phyloP scores from a whole-genome alignment of 164 flowering plant genomes.

The Berberis vulgaris region DNA sequence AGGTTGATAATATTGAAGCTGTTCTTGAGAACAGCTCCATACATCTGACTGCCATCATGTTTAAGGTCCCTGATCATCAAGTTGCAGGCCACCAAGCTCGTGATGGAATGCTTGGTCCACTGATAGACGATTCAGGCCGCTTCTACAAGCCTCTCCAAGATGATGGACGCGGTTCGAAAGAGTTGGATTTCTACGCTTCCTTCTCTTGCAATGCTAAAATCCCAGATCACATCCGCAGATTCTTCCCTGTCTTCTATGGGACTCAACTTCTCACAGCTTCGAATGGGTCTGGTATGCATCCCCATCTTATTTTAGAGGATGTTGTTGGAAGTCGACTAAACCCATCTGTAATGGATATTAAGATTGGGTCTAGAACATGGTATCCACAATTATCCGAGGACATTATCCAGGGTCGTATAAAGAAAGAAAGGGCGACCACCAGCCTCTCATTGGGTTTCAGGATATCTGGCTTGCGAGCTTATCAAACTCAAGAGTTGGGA shows the following conservation, averaged over 20 bases:
- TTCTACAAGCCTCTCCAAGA: conserved; percentile 89
- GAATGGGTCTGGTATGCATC: too few relatives aligned
- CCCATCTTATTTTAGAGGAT: too few relatives aligned
- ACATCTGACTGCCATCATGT: conserved; percentile 18
- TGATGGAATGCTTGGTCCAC: conserved; percentile 65
- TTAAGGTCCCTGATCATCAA: conserved; percentile 76
- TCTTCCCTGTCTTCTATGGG: too few relatives aligned
- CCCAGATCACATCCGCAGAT: conserved; percentile 44
- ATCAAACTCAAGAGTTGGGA: conserved; percentile 31
- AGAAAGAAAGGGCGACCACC: conserved; percentile 51
- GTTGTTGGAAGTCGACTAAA: conserved; percentile 9
- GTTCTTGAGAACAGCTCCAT: too few relatives aligned
- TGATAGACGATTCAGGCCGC: conserved; percentile 71
- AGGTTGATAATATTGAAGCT: too few relatives aligned
- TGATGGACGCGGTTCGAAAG: conserved; percentile 59
- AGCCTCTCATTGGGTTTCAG: conserved; percentile 60
- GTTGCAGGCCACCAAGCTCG: conserved; percentile 83
- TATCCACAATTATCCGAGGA: conserved; percentile 56
- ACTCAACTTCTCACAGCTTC: too few relatives aligned
- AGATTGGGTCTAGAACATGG: conserved; percentile 94
- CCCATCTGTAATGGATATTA: conserved; percentile 69
- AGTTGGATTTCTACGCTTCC: conserved; percentile 55
- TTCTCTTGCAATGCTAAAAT: conserved; percentile 45
- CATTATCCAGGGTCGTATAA: conserved; percentile 47
- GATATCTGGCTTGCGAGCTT: conserved; percentile 64